Conservation (phyloP, 805 yeast genomes). For the Starmera quercuum region DNA sequence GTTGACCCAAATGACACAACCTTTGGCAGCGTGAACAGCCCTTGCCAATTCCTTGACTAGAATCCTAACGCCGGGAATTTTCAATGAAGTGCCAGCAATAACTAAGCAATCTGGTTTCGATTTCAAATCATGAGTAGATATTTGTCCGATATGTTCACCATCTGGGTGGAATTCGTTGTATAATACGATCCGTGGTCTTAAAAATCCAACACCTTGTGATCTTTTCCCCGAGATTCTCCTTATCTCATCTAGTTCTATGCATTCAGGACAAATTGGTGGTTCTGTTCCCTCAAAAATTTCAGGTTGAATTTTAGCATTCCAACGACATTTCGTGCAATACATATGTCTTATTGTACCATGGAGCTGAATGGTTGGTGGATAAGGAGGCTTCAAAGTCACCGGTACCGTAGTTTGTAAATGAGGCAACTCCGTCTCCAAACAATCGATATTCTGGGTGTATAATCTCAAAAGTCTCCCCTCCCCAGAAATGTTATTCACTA, state of each 20-base stretch:
- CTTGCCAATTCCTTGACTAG: constrained; percentile 54
- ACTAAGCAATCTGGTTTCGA: constrained; percentile 68
- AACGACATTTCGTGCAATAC: constrained; percentile 71
- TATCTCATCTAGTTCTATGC: constrained; percentile 49
- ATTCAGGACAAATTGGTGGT: constrained; percentile 59
- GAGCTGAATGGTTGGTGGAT: constrained; percentile 63
- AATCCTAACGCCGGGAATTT: constrained; percentile 67
- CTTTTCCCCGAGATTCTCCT: constrained; percentile 57
- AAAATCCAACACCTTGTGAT: constrained; percentile 50
- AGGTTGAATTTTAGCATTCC: constrained; percentile 45
- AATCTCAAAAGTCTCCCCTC: constrained; percentile 62
- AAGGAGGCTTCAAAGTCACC: constrained; percentile 32
- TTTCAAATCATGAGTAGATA: constrained; percentile 58
- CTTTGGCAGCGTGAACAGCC: constrained; percentile 47
- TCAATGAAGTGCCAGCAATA: constrained; percentile 78
- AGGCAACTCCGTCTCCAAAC: constrained; percentile 57
- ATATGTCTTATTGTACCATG: constrained; percentile 76
- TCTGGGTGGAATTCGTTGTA: constrained; percentile 81
- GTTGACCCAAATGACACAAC: constrained; percentile 57
- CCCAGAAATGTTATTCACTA: constrained; percentile 50
- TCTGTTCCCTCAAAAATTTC: constrained; percentile 34
- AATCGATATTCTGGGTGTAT: constrained; percentile 86
- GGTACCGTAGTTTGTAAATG: constrained; percentile 44
- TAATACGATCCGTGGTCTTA: constrained; percentile 59
- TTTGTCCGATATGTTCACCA: constrained; percentile 77